Evolutionary conservation across 148 eudicot genomes (phyloP).

Genomic region (Suaeda aralocaspica): DNA sequence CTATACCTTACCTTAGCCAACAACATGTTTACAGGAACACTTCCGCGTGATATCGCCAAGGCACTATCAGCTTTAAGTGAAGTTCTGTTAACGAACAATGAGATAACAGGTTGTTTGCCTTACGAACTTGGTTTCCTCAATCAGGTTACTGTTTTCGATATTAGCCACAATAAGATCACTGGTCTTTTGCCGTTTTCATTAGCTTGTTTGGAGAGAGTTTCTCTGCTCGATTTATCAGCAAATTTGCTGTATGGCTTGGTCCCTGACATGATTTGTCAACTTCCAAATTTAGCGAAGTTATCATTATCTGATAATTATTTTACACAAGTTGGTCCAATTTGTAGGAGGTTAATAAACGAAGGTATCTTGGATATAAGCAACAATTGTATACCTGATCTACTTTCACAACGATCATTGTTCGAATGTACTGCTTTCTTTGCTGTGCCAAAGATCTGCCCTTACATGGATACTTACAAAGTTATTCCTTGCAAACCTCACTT

Average conservation of each 20-base stretch:
- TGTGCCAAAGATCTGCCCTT: slow-evolving; percentile 30
- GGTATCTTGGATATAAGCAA: slow-evolving; percentile 31
- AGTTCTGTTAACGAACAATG: slow-evolving; percentile 34
- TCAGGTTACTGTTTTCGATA: slow-evolving; percentile 30
- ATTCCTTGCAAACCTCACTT: slow-evolving; percentile 39
- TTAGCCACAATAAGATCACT: slow-evolving; percentile 29
- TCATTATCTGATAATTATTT: slow-evolving; percentile 31
- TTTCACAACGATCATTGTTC: slow-evolving; percentile 28
- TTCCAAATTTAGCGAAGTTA: slow-evolving; percentile 28
- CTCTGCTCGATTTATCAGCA: slow-evolving; percentile 26
- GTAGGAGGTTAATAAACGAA: slow-evolving; percentile 23
- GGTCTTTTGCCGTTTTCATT: slow-evolving; percentile 35
- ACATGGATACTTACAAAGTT: slow-evolving; percentile 17
- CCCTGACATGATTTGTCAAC: slow-evolving; percentile 35
- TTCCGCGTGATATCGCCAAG: slow-evolving; percentile 29
- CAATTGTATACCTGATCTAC: slow-evolving; percentile 34
- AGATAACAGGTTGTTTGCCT: slow-evolving; percentile 36
- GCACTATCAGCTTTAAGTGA: slow-evolving; percentile 28
- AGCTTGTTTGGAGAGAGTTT: slow-evolving; percentile 25
- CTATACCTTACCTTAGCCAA: slow-evolving; percentile 39
- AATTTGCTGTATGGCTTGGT: slow-evolving; percentile 37
- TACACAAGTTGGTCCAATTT: slow-evolving; percentile 31
- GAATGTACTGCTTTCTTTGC: slow-evolving; percentile 33
- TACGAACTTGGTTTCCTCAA: slow-evolving; percentile 37
- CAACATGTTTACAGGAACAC: slow-evolving; percentile 34